phyloP scores from a whole-genome alignment of 2,329 filamentous ascomycete species.

The Trichoderma sp. region DNA sequence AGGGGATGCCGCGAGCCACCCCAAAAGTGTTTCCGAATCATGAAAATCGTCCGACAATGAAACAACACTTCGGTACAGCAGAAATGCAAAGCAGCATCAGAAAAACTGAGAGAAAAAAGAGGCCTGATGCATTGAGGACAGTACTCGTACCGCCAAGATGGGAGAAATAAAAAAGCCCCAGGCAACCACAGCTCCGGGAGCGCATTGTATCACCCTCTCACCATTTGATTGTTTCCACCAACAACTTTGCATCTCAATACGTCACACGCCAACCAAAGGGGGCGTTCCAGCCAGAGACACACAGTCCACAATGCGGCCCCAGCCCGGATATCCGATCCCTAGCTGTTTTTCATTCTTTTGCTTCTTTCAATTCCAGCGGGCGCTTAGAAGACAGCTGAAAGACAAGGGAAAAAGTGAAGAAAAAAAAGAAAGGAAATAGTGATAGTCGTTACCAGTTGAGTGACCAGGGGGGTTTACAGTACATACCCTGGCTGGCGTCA shows the following conservation, averaged over 20 bases:
- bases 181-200: background rate
- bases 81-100: background rate
- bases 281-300: background rate
- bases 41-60: conserved; percentile 2
- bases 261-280: background rate
- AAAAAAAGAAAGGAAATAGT: conserved; percentile 4
- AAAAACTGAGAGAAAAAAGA: background rate
- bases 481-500: background rate
- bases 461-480: background rate
- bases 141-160: too few species aligned
- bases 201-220: background rate
- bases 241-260: background rate
- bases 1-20: background rate
- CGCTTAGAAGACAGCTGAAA: background rate
- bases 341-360: background rate
- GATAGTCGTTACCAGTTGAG: background rate
- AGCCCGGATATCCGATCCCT: background rate
- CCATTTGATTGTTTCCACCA: background rate
- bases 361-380: background rate
- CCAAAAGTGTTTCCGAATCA: background rate
- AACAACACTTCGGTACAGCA: background rate
- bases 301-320: background rate
- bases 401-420: background rate
- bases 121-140: background rate
- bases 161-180: too few species aligned